These are phyloP conservation scores for Xylariaceae sp. DNA, from an alignment of 2,329 filamentous ascomycete species.

Conservation along the genomic window DNA sequence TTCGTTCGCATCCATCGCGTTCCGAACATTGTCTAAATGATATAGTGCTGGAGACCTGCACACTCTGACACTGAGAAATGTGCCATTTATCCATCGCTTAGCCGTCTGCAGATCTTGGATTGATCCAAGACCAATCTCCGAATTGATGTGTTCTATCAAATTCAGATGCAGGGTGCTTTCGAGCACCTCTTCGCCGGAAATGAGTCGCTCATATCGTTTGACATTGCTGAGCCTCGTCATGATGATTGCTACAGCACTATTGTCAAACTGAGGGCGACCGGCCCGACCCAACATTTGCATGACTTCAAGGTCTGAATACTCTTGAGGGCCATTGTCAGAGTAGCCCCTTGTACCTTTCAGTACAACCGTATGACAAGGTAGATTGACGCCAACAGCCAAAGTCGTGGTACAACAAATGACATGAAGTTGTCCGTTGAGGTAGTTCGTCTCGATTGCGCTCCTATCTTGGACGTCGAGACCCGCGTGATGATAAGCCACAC, in stretches of 20 bases:
- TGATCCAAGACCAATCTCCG: conserved; percentile 75
- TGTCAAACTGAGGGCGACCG: conserved; percentile 79
- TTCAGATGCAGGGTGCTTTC: conserved; percentile 79
- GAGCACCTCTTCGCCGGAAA: conserved; percentile 68
- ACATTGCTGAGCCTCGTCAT: conserved; percentile 69
- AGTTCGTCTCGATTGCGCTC: conserved; percentile 63
- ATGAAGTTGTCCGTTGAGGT: conserved; percentile 66
- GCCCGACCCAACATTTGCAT: conserved; percentile 91
- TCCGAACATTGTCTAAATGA: conserved; percentile 54
- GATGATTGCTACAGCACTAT: conserved; percentile 73
- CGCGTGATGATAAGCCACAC: conserved; percentile 81
- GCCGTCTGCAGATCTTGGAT: conserved; percentile 64
- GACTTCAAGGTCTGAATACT: conserved; percentile 79
- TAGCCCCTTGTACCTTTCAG: conserved; percentile 76
- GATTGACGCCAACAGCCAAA: conserved; percentile 77
- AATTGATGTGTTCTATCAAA: conserved; percentile 79
- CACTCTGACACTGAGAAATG: conserved; percentile 75
- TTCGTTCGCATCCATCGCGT: conserved; percentile 54
- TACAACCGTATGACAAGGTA: conserved; percentile 80
- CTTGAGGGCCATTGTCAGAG: conserved; percentile 57
- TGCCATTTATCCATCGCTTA: conserved; percentile 71
- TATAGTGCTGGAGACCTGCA: conserved; percentile 70
- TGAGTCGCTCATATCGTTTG: conserved; percentile 67
- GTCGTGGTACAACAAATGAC: conserved; percentile 88
- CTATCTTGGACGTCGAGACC: conserved; percentile 67